Percentiles rank a stretch among this genome's conserved stretches.
phyloP scores from a whole-genome alignment of 129 eudicot genomes.

The Artemisia annua region DNA sequence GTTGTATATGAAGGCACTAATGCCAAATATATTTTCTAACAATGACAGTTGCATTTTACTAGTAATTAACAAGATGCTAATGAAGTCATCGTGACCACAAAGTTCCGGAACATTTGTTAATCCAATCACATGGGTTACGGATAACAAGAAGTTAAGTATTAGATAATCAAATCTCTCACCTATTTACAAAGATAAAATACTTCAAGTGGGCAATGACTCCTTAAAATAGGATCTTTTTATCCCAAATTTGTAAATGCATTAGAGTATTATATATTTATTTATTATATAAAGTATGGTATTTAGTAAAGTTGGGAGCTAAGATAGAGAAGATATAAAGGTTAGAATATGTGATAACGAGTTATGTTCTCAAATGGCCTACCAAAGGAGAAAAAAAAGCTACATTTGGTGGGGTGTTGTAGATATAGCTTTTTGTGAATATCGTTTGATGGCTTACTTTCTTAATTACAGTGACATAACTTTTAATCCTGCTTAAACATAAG shows the following conservation, averaged over 20 bases:
- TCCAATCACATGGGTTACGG: not conserved
- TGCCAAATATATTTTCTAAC: not conserved
- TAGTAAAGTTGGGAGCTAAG: slow-evolving; percentile 23
- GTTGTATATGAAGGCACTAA: slow-evolving; percentile 10
- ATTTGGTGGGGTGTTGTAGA: not conserved
- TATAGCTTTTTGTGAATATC: not conserved
- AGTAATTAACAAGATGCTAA: not conserved
- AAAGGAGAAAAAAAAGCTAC: slow-evolving; percentile 15
- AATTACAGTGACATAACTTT: no score
- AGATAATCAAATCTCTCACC: not conserved
- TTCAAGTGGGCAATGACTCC: not conserved
- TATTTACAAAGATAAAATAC: not conserved
- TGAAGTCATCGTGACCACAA: no score
- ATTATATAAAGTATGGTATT: not conserved
- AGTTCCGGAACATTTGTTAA: not conserved
- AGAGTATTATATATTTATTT: not conserved
- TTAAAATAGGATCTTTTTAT: not conserved
- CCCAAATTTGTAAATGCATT: not conserved
- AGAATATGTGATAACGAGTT: slow-evolving; percentile 29
- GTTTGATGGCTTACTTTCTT: not conserved
- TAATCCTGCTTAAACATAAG: no score
- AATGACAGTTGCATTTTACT: slow-evolving; percentile 1
- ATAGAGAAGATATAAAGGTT: slow-evolving; percentile 22
- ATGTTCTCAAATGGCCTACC: slow-evolving; percentile 35
- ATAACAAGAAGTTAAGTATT: not conserved